These are phyloP conservation scores for Claviceps fusiformis DNA, from an alignment of 2,329 filamentous ascomycete genomes.

Conservation along the genomic window DNA sequence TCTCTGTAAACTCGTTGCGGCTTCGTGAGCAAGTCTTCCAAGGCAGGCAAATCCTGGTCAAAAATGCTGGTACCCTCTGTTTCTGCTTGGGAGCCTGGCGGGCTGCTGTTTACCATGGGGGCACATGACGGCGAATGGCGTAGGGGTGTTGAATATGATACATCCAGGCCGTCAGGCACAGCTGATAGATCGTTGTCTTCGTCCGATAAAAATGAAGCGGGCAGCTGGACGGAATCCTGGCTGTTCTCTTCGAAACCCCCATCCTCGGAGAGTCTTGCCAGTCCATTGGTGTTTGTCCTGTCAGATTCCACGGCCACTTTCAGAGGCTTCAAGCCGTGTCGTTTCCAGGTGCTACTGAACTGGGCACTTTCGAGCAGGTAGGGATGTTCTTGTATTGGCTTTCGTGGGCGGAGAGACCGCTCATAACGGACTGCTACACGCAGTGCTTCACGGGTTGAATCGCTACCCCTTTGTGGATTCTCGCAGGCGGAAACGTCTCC, in stretches of 20 bases:
- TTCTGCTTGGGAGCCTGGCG: constrained; percentile 19
- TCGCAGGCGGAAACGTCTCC: not conserved
- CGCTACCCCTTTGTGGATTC: not conserved
- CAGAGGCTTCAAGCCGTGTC: constrained; percentile 40
- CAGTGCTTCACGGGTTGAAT: constrained; percentile 8
- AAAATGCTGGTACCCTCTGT: constrained; percentile 24
- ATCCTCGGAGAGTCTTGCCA: constrained; percentile 39
- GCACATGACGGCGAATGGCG: constrained; percentile 15
- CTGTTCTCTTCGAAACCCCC: constrained; percentile 39
- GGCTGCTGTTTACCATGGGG: constrained; percentile 18
- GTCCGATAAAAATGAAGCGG: constrained; percentile 20
- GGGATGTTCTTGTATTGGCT: constrained; percentile 47
- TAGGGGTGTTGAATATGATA: constrained; percentile 17
- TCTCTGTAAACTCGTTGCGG: constrained; percentile 7
- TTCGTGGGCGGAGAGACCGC: constrained; percentile 42
- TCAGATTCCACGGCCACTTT: constrained; percentile 23
- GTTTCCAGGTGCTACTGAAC: constrained; percentile 38
- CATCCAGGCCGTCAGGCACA: constrained; percentile 10
- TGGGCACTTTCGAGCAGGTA: constrained; percentile 42
- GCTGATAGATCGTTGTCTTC: constrained; percentile 8
- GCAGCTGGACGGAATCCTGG: constrained; percentile 24
- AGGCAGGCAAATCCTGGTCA: constrained; percentile 24
- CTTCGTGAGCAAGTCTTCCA: constrained; percentile 20
- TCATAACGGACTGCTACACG: constrained; percentile 22
- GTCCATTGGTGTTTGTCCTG: constrained; percentile 25